These are phyloP conservation scores for Astrothelium subdiscretum DNA, from an alignment of 495 filamentous ascomycete genomes.

Conservation along the genomic window DNA sequence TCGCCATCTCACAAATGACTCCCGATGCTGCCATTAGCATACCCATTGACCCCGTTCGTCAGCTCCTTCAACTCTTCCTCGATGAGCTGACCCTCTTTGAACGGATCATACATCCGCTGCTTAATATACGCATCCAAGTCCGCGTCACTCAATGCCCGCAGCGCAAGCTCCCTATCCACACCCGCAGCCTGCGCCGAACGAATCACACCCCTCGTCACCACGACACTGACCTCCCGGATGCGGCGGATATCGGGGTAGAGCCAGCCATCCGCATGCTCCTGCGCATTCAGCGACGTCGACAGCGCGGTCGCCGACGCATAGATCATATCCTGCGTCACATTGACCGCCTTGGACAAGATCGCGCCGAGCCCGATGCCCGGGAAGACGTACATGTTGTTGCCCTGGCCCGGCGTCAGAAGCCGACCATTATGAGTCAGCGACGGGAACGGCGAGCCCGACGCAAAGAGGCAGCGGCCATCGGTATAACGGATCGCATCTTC, in stretches of 20 bases:
- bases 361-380: conserved; percentile 91
- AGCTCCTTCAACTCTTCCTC: conserved; percentile 20
- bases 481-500: conserved; percentile 83
- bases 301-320: conserved; percentile 83
- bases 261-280: conserved; percentile 68
- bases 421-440: conserved; percentile 46
- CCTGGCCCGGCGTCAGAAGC: conserved; percentile 80
- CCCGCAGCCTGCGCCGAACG: conserved; percentile 72
- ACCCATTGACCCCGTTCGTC: conserved; percentile 1
- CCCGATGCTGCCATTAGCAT: neutral
- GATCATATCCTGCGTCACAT: conserved; percentile 89
- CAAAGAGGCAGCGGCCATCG: conserved; percentile 81
- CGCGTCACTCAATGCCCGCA: conserved; percentile 61
- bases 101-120: conserved; percentile 69
- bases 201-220: conserved; percentile 87
- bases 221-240: conserved; percentile 78
- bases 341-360: conserved; percentile 79
- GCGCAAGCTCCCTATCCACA: conserved; percentile 64
- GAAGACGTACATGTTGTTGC: conserved; percentile 86
- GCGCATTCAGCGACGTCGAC: conserved; percentile 60
- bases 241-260: conserved; percentile 91
- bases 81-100: conserved; percentile 26
- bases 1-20: neutral
- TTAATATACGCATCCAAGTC: conserved; percentile 71
- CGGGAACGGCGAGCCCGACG: conserved; percentile 88